Evolutionary conservation across 2,329 filamentous ascomycete species (phyloP).

Genomic region (Hymenoscyphus repandus): DNA sequence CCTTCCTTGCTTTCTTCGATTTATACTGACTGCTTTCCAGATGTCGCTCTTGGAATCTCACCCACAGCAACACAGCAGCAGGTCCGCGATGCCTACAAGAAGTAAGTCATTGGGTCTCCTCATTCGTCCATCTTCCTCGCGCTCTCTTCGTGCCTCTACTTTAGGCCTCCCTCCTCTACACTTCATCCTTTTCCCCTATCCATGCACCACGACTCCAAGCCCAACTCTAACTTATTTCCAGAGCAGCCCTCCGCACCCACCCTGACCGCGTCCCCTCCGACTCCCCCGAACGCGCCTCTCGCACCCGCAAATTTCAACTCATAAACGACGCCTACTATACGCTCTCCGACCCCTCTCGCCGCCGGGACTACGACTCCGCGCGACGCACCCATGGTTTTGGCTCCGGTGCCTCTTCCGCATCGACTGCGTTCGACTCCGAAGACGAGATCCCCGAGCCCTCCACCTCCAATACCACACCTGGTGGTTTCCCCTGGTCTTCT

Average conservation of each 20-base stretch:
- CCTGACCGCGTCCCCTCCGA: constrained; percentile 82
- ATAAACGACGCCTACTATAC: constrained; percentile 94
- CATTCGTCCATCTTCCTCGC: no score
- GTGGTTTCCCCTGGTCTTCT: constrained; percentile 69
- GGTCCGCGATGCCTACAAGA: constrained; percentile 92
- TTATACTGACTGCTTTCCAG: constrained; percentile 37
- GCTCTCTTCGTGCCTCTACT: no score
- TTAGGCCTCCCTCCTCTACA: no score
- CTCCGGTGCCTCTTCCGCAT: constrained; percentile 36
- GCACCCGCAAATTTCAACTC: constrained; percentile 84
- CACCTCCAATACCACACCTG: constrained; percentile 33
- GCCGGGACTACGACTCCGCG: constrained; percentile 79
- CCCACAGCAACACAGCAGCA: constrained; percentile 74
- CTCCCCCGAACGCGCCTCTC: constrained; percentile 73
- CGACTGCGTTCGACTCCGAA: constrained; percentile 40
- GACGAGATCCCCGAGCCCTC: constrained; percentile 36
- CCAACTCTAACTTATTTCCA: constrained; percentile 33
- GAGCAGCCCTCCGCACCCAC: constrained; percentile 85
- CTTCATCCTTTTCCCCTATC: not conserved
- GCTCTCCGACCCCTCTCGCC: constrained; percentile 71
- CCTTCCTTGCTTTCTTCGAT: not conserved
- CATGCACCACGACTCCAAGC: constrained; percentile 1
- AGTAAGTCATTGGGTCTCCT: no score
- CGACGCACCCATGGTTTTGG: constrained; percentile 51
- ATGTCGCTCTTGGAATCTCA: constrained; percentile 67